Percentiles rank a stretch among this genome's conserved stretches.
Evolutionary conservation across 1,284 basidiomycete genomes (phyloP).

Genomic region (Cryptococcus depauperatus): DNA sequence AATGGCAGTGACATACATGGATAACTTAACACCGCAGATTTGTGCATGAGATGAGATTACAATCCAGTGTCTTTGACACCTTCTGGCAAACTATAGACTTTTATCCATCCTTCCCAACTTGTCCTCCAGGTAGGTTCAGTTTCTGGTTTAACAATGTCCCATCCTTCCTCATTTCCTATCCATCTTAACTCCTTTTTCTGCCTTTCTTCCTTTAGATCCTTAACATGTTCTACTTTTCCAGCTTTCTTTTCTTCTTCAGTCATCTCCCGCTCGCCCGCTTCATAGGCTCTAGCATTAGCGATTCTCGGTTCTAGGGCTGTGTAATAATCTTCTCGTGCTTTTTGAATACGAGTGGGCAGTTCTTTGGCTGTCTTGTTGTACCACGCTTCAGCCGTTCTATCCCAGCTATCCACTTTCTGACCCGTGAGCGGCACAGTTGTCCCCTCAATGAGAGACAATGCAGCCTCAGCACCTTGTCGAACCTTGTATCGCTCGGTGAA

Average conservation of each 20-base stretch:
- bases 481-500: constrained; percentile 85
- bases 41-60: too few relatives aligned
- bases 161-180: constrained; percentile 67
- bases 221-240: constrained; percentile 72
- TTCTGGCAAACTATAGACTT: constrained; percentile 48
- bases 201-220: constrained; percentile 59
- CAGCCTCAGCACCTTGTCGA: constrained; percentile 69
- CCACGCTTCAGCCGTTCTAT: constrained; percentile 57
- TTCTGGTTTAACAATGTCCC: constrained; percentile 62
- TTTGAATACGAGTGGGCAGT: constrained; percentile 57
- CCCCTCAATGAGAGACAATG: constrained; percentile 62
- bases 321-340: constrained; percentile 71
- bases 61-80: background rate
- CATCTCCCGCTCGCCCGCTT: constrained; percentile 67
- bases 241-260: constrained; percentile 61
- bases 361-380: constrained; percentile 60
- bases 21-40: too few relatives aligned
- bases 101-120: constrained; percentile 58
- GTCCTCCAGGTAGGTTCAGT: constrained; percentile 66
- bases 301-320: constrained; percentile 60
- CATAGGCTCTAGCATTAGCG: constrained; percentile 65
- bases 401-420: constrained; percentile 53
- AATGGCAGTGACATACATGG: too few relatives aligned
- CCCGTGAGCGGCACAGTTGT: constrained; percentile 57
- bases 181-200: constrained; percentile 82